phyloP scores from a whole-genome alignment of 352 stramenopile species.

The Globisporangium okanoganense region DNA sequence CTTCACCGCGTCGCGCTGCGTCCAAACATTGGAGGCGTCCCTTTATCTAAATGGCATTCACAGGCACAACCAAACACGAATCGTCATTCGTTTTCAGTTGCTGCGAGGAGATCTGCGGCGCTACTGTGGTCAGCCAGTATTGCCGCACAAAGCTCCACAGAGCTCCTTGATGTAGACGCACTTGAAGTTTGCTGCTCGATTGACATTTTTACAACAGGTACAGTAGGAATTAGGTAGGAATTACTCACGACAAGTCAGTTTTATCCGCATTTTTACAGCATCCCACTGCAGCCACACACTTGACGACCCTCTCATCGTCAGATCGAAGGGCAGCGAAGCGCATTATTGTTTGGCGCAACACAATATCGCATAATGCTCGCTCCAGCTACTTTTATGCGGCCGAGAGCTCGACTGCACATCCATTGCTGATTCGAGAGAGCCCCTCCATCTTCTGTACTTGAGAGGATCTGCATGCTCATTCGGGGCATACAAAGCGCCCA shows the following conservation, averaged over 20 bases:
- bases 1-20: too few species aligned
- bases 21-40: too few species aligned
- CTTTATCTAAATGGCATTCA: too few species aligned
- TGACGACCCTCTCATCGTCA: not conserved
- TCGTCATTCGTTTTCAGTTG: too few species aligned
- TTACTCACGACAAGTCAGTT: conserved; percentile 2
- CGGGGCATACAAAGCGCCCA: not conserved
- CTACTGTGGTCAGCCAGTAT: not conserved
- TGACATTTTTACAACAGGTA: not conserved
- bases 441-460: not conserved
- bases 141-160: not conserved
- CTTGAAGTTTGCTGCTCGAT: conserved; percentile 15
- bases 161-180: conserved; percentile 14
- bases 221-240: not conserved
- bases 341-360: too few species aligned
- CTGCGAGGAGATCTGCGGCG: too few species aligned
- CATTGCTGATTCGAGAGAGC: not conserved
- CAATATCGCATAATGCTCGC: not conserved
- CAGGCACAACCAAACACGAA: too few species aligned
- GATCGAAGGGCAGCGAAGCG: too few species aligned
- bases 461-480: not conserved
- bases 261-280: not conserved
- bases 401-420: not conserved
- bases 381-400: not conserved
- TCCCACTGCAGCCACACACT: not conserved